Evolutionary conservation across 331 rosid genomes (phyloP).

Genomic region (Phaseolus coccineus): DNA sequence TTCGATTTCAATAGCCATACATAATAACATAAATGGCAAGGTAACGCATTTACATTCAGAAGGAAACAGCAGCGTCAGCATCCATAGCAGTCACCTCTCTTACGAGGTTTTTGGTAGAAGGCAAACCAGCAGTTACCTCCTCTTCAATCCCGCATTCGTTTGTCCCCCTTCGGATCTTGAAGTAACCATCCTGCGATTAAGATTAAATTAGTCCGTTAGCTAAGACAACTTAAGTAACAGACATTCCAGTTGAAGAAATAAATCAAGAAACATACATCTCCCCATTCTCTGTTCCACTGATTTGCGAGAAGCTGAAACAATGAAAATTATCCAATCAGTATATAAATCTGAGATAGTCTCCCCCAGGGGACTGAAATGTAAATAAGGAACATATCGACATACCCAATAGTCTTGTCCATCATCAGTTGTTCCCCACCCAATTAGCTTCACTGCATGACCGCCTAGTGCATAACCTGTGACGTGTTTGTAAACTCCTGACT

Average conservation of each 20-base stretch:
- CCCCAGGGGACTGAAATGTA: not conserved
- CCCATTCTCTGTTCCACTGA: slow-evolving; percentile 96
- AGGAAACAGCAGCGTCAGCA: slow-evolving; percentile 52
- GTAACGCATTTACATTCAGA: slow-evolving; percentile 42
- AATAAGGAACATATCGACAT: slow-evolving; percentile 39
- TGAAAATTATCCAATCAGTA: slow-evolving; percentile 38
- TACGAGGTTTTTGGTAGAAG: slow-evolving; percentile 67
- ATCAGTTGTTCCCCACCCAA: slow-evolving; percentile 91
- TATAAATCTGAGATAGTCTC: not conserved
- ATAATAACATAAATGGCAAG: slow-evolving; percentile 3
- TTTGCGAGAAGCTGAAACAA: slow-evolving; percentile 89
- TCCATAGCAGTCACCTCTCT: slow-evolving; percentile 55
- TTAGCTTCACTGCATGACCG: slow-evolving; percentile 94
- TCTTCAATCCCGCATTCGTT: slow-evolving; percentile 92
- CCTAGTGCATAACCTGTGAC: slow-evolving; percentile 72
- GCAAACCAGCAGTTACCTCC: slow-evolving; percentile 83
- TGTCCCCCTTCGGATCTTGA: slow-evolving; percentile 85
- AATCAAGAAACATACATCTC: slow-evolving; percentile 73
- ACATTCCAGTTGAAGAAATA: slow-evolving; percentile 25
- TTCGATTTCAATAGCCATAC: slow-evolving; percentile 41
- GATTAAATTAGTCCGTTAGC: slow-evolving; percentile 18
- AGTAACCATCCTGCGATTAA: slow-evolving; percentile 88
- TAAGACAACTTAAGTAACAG: slow-evolving; percentile 6
- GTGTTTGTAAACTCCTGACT: slow-evolving; percentile 94
- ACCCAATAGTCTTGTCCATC: slow-evolving; percentile 95